Conservation (phyloP, 257 asterid species). For the Solanum dulcamara region DNA sequence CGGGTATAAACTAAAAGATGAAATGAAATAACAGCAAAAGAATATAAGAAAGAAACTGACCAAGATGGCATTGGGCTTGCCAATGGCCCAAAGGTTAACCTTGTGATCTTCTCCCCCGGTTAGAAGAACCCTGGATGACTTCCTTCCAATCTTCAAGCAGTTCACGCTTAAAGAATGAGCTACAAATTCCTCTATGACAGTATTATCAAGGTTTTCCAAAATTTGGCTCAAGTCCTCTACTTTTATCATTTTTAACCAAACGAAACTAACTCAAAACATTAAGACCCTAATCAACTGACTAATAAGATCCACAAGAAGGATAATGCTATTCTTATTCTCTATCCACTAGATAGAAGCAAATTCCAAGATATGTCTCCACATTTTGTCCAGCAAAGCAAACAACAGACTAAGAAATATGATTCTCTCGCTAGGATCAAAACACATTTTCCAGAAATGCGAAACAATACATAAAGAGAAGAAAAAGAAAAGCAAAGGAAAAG, state of each 20-base stretch:
- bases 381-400: not conserved
- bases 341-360: not conserved
- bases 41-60: slow-evolving; percentile 39
- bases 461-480: not conserved
- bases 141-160: slow-evolving; percentile 95
- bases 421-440: not conserved
- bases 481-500: slow-evolving; percentile 21
- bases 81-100: slow-evolving; percentile 98
- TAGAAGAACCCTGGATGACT: slow-evolving; percentile 88
- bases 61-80: slow-evolving; percentile 97
- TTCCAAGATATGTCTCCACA: not conserved
- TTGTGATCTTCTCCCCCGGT: slow-evolving; percentile 99
- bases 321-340: not conserved
- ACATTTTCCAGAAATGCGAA: not conserved
- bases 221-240: not conserved
- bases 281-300: not conserved
- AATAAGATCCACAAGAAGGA: not conserved
- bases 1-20: not conserved
- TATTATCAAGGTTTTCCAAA: slow-evolving; percentile 51
- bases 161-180: slow-evolving; percentile 93
- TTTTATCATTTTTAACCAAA: not conserved
- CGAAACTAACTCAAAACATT: not conserved
- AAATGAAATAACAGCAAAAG: not conserved
- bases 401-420: not conserved
- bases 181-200: slow-evolving; percentile 80